These are phyloP conservation scores for Abrus precatorius DNA, from an alignment of 306 rosid species.

Conservation along the genomic window DNA sequence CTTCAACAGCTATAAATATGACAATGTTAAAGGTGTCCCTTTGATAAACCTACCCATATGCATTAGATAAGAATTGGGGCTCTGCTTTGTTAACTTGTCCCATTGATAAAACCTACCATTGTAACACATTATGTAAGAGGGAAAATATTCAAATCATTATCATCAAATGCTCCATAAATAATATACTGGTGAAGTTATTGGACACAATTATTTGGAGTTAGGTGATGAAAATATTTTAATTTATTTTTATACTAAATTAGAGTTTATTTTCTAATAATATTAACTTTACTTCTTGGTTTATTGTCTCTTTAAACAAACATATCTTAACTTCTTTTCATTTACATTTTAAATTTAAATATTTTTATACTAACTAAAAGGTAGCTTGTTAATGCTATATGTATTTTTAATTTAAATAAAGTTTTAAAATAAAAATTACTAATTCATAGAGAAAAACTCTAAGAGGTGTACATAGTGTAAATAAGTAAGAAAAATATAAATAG, in stretches of 20 bases:
- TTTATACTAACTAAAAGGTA: no score
- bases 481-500: no score
- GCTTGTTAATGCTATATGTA: no score
- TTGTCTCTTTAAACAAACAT: no score
- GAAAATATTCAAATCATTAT: no score
- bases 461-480: no score
- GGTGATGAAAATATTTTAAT: not conserved
- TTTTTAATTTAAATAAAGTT: no score
- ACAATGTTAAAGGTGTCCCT: not conserved
- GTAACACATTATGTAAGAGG: not conserved
- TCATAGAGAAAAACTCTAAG: no score
- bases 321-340: no score
- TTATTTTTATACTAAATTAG: not conserved
- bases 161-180: not conserved
- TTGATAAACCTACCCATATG: constrained; percentile 7
- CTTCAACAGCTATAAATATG: not conserved
- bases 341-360: no score
- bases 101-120: constrained; percentile 24
- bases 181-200: not conserved
- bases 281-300: no score
- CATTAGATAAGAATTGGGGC: not conserved
- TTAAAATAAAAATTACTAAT: no score
- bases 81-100: constrained; percentile 5
- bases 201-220: not conserved
- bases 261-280: not conserved